phyloP scores from a whole-genome alignment of 2,329 filamentous ascomycete genomes.

The Colletotrichum echinochloae region DNA sequence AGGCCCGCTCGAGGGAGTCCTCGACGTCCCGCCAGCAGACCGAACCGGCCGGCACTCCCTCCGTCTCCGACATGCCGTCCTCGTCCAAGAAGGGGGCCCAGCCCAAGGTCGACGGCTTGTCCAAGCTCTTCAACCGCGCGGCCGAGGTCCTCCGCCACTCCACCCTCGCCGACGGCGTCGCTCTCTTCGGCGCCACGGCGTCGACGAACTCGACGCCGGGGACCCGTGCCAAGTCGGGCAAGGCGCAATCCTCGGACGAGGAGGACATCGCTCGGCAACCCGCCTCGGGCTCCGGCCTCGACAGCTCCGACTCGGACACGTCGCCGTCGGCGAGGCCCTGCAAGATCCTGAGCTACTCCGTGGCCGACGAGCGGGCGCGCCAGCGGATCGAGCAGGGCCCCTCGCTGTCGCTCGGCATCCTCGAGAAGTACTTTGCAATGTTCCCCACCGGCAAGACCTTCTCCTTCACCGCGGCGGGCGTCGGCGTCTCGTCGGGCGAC shows the following conservation, averaged over 20 bases:
- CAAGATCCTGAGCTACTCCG: constrained; percentile 47
- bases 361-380: constrained; percentile 44
- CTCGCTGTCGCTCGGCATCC: constrained; percentile 45
- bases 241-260: constrained; percentile 35
- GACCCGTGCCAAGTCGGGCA: constrained; percentile 20
- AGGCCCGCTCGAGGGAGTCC: background rate
- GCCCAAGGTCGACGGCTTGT: constrained; percentile 42
- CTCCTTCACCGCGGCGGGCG: constrained; percentile 48
- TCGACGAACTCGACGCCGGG: constrained; percentile 38
- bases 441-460: constrained; percentile 49
- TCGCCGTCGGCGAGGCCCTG: constrained; percentile 46
- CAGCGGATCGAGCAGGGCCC: constrained; percentile 46
- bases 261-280: constrained; percentile 39
- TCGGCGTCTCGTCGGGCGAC: constrained; percentile 48
- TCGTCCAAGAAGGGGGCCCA: constrained; percentile 13
- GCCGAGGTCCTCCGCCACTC: constrained; percentile 47
- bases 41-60: background rate
- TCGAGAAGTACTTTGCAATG: constrained; percentile 48
- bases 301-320: constrained; percentile 48
- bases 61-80: constrained; percentile 11
- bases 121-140: constrained; percentile 46
- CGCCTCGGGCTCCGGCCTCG: constrained; percentile 42
- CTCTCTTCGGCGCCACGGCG: constrained; percentile 48
- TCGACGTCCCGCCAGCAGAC: constrained; percentile 15
- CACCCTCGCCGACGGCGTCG: constrained; percentile 49